phyloP scores from a whole-genome alignment of 768 basidiomycete genomes.

The Panus rudis region DNA sequence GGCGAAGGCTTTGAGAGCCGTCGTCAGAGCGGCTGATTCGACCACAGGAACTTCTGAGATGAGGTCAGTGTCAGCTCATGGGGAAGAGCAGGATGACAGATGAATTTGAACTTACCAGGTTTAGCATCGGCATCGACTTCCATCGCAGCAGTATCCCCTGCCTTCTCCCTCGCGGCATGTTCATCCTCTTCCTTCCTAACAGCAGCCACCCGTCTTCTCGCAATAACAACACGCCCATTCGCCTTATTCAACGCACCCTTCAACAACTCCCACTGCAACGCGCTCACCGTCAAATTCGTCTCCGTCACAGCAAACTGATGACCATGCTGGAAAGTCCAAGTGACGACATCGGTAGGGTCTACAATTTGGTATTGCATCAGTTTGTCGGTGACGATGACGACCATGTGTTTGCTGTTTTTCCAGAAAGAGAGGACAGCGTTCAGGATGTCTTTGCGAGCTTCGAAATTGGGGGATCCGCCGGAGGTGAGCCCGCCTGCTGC shows the following conservation, averaged over 20 bases:
- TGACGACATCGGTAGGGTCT: conserved; percentile 86
- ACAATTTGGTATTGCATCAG: conserved; percentile 98
- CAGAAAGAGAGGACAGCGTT: conserved; percentile 72
- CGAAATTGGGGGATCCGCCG: conserved; percentile 31
- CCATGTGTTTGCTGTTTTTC: conserved; percentile 79
- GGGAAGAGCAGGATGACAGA: background rate
- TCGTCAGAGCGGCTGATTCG: conserved; percentile 63
- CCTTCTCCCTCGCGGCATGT: conserved; percentile 67
- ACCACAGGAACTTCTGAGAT: conserved; percentile 38
- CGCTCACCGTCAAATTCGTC: conserved; percentile 32
- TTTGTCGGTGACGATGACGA: conserved; percentile 93
- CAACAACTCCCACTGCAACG: conserved; percentile 82
- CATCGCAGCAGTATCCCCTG: conserved; percentile 45
- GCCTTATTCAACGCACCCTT: conserved; percentile 83
- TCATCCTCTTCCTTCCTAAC: conserved; percentile 89
- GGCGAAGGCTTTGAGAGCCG: conserved; percentile 67
- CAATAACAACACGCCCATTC: conserved; percentile 78
- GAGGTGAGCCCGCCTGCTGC: conserved; percentile 37
- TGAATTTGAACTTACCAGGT: conserved; percentile 33
- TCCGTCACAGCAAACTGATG: conserved; percentile 33
- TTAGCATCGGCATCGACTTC: conserved; percentile 74
- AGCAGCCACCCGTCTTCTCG: conserved; percentile 63
- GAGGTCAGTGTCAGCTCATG: conserved; percentile 9
- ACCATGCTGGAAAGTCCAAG: conserved; percentile 70
- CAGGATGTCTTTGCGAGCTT: conserved; percentile 68